Evolutionary conservation across 768 basidiomycete species (phyloP).

Genomic region (Suillus ampliporus): DNA sequence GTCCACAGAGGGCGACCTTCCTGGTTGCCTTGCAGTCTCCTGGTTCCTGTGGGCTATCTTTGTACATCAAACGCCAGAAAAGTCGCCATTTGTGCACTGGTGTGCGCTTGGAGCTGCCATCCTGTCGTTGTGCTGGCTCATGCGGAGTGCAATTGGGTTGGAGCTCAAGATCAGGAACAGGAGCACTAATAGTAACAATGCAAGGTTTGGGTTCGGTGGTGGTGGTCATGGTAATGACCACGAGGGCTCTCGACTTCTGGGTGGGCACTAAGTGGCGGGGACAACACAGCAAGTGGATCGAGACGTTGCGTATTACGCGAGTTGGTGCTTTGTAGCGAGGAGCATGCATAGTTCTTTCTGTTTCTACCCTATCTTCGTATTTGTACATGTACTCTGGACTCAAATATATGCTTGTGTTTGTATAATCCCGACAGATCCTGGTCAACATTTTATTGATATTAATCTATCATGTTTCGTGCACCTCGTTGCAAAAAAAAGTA

Average conservation of each 20-base stretch:
- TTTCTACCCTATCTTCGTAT: conserved; percentile 2
- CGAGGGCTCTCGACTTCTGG: conserved; percentile 39
- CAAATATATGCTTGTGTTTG: background rate
- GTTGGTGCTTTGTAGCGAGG: background rate
- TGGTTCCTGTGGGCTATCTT: conserved; percentile 73
- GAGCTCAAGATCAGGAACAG: conserved; percentile 41
- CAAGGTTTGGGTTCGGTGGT: conserved; percentile 35
- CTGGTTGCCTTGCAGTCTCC: conserved; percentile 68
- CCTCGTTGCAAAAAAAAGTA: background rate
- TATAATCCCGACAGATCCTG: background rate
- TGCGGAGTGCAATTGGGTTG: conserved; percentile 56
- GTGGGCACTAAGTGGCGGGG: conserved; percentile 26
- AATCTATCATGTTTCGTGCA: background rate
- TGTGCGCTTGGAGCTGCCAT: conserved; percentile 66
- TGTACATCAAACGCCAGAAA: conserved; percentile 48
- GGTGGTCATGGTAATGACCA: conserved; percentile 16
- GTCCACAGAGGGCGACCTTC: conserved; percentile 66
- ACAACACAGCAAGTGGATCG: background rate
- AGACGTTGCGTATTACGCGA: background rate
- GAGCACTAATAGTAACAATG: conserved; percentile 24
- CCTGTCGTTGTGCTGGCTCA: conserved; percentile 65
- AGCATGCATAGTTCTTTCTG: conserved; percentile 8
- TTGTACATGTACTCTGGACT: background rate
- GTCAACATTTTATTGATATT: background rate
- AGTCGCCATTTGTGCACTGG: conserved; percentile 67